A percentile compares a stretch with the other conserved stretches of the same genome.
Evolutionary conservation across 768 basidiomycete genomes (phyloP).

Genomic region (Leccinum rimulosum): DNA sequence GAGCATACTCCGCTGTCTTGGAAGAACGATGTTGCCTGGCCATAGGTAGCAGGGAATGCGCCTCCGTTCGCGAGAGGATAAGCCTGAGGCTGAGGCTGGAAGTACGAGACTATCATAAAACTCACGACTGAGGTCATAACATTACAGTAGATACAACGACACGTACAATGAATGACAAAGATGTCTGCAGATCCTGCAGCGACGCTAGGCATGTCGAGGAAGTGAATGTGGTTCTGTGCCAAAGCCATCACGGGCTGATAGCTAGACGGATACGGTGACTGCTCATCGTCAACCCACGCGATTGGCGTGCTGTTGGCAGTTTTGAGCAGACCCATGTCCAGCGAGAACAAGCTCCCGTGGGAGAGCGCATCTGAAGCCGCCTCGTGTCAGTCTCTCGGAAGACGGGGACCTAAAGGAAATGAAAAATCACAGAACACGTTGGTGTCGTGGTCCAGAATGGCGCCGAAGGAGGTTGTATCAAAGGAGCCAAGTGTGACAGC

Average conservation of each 20-base stretch:
- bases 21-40: conserved; percentile 72
- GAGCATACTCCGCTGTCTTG: conserved; percentile 45
- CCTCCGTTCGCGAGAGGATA: conserved; percentile 48
- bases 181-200: conserved; percentile 71
- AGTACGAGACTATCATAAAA: conserved; percentile 57
- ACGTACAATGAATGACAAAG: conserved; percentile 86
- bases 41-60: conserved; percentile 65
- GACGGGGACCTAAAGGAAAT: not conserved
- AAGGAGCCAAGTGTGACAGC: conserved; percentile 49
- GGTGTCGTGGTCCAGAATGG: conserved; percentile 92
- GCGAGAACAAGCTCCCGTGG: conserved; percentile 57
- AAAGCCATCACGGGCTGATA: conserved; percentile 78
- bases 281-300: conserved; percentile 62
- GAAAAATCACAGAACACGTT: conserved; percentile 70
- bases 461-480: conserved; percentile 60
- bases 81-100: conserved; percentile 67
- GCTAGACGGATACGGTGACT: conserved; percentile 51
- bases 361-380: conserved; percentile 61
- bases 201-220: conserved; percentile 67
- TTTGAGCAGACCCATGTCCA: conserved; percentile 68
- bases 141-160: too few species aligned
- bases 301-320: conserved; percentile 56
- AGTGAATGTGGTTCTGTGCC: conserved; percentile 85
- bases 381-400: conserved; percentile 8
- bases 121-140: not conserved